Base-by-base conservation (phyloP, 2,329 filamentous ascomycete species). In the Exophiala dermatitidis region DNA sequence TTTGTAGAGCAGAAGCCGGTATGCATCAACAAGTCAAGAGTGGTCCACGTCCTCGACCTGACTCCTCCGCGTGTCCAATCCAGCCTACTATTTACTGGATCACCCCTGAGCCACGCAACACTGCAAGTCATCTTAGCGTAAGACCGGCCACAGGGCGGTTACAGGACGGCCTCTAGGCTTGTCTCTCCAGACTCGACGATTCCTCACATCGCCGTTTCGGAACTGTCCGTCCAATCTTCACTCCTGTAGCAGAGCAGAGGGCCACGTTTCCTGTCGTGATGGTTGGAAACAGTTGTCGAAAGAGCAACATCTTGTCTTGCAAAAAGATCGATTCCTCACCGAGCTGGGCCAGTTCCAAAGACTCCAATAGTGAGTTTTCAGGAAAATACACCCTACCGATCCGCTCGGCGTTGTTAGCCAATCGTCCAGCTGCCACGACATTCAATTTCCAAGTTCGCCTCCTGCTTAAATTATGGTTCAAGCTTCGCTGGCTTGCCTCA, bases 31-130 rank as follows among this genome's bases (percentile, higher is more conserved):
- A 12, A 38, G 33, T 34, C 33, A 6, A 34, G 6, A 6, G 6
- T 10, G 33, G 5, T 10, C 33, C 10, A 10, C 33, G 5, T 10
- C 33, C 10, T 34, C 33, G 36, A 38, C 36, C 10, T 8, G 36
- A 5, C 10, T 38, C 36, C 10, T 12, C 10, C 10, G 19, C 10
- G 19, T 38, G 33, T 6, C 33, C 36, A 38, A 28, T 43, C 40
- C 4, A 7, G 7, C 33, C n/a, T 36, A 36, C 33, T n/a, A 36
- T 12, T 30, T 30, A 54, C 19, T 48, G 50, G 53, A 41, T 47
- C 46, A 48, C 57, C 57, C 57, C 57, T 59, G 57, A 54, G 57
- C 57, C 57, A 57, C 57, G 57, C 57, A 57, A 34, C 54, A 6
- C 47, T 59, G 57, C 57, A 50, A 59, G 57, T 57, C 57, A 59